Conservation (phyloP, 2,329 filamentous ascomycete genomes). For the Fusarium xylarioides region DNA sequence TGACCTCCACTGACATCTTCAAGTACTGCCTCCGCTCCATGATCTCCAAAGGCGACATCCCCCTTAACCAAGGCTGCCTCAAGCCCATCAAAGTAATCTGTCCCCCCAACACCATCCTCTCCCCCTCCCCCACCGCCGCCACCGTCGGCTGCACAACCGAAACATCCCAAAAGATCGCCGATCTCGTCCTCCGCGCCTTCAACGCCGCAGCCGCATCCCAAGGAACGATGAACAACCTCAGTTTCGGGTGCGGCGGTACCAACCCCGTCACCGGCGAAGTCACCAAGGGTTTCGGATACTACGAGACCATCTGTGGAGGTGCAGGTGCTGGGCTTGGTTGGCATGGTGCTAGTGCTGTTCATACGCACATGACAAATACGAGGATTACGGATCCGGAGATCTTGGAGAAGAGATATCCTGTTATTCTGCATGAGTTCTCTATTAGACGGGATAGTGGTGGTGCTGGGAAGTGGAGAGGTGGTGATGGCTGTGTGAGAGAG, state of each 20-base stretch:
- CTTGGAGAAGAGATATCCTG: slow-evolving; percentile 48
- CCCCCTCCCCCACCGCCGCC: slow-evolving; percentile 46
- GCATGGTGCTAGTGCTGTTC: slow-evolving; percentile 45
- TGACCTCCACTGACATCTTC: not conserved
- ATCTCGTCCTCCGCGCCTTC: slow-evolving; percentile 81
- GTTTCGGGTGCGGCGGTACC: slow-evolving; percentile 73
- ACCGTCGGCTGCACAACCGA: slow-evolving; percentile 47
- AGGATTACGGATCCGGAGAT: slow-evolving; percentile 51
- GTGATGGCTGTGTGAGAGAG: slow-evolving; percentile 79
- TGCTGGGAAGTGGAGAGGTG: slow-evolving; percentile 72
- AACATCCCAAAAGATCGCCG: slow-evolving; percentile 53
- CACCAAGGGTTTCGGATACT: slow-evolving; percentile 48
- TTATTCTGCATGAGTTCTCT: slow-evolving; percentile 45
- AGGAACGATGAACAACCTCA: slow-evolving; percentile 83
- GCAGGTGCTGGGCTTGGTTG: slow-evolving; percentile 44
- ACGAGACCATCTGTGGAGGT: slow-evolving; percentile 49
- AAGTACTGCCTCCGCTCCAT: slow-evolving; percentile 47
- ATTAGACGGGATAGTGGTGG: slow-evolving; percentile 59
- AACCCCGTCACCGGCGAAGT: slow-evolving; percentile 39
- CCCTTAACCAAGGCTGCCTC: slow-evolving; percentile 60
- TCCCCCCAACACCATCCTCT: slow-evolving; percentile 46
- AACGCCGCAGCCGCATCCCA: slow-evolving; percentile 77
- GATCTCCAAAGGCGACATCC: slow-evolving; percentile 45
- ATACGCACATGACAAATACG: slow-evolving; percentile 51
- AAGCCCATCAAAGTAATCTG: slow-evolving; percentile 42